Conservation (phyloP, 306 rosid species). For the Begonia fuchsioides region DNA sequence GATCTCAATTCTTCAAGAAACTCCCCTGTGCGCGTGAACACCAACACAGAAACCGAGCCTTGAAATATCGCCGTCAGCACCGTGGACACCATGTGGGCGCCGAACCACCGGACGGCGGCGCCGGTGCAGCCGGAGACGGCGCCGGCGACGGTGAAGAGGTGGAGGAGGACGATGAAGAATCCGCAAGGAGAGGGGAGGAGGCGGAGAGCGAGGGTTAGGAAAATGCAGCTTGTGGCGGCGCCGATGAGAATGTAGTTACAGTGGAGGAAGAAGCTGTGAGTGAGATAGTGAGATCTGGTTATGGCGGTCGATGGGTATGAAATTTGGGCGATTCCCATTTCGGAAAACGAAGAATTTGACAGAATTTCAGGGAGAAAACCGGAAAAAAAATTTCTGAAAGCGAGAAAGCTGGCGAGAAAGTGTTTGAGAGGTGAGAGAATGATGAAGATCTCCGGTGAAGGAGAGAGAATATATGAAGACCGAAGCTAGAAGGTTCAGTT, state of each 20-base stretch:
- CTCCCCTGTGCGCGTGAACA: slow-evolving; percentile 46
- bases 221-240: slow-evolving; percentile 84
- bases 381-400: too few relatives aligned
- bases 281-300: slow-evolving; percentile 28
- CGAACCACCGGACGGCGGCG: slow-evolving; percentile 37
- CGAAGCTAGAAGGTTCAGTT: too few relatives aligned
- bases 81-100: slow-evolving; percentile 69
- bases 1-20: slow-evolving; percentile 50
- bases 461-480: too few relatives aligned
- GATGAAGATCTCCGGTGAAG: too few relatives aligned
- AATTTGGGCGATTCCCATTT: slow-evolving; percentile 27
- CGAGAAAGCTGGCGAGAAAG: background rate
- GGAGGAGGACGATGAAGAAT: slow-evolving; percentile 67
- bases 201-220: slow-evolving; percentile 77
- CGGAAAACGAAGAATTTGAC: background rate
- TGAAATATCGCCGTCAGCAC: slow-evolving; percentile 68
- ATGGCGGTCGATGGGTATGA: slow-evolving; percentile 1
- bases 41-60: slow-evolving; percentile 54
- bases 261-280: slow-evolving; percentile 55
- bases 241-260: slow-evolving; percentile 74
- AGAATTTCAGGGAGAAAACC: too few relatives aligned
- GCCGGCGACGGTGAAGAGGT: slow-evolving; percentile 45
- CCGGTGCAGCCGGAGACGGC: slow-evolving; percentile 66
- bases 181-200: slow-evolving; percentile 63
- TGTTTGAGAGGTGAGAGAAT: background rate